A percentile compares a stretch with the other conserved stretches of the same genome.
Evolutionary conservation across 2,329 filamentous ascomycete species (phyloP).

Genomic region (Penicillium sp.): DNA sequence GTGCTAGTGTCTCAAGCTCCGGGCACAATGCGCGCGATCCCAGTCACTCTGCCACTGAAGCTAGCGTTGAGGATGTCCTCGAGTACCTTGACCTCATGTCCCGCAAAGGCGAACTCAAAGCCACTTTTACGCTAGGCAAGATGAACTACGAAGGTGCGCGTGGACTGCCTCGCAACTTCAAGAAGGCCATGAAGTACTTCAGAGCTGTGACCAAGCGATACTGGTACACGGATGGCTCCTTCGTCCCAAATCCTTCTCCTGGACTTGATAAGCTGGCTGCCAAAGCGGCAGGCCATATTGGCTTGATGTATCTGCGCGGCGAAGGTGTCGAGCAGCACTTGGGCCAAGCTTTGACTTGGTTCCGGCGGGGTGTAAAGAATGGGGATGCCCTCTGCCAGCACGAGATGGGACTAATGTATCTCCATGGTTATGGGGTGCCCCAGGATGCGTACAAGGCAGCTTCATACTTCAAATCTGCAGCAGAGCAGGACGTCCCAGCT

Average conservation of each 20-base stretch:
- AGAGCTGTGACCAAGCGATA: constrained; percentile 75
- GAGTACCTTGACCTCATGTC: constrained; percentile 92
- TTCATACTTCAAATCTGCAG: constrained; percentile 74
- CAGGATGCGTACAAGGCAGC: constrained; percentile 72
- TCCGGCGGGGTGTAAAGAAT: constrained; percentile 72
- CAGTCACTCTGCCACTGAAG: constrained; percentile 76
- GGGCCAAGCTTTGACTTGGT: constrained; percentile 76
- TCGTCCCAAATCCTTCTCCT: constrained; percentile 68
- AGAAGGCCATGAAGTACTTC: constrained; percentile 78
- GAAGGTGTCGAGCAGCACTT: constrained; percentile 82
- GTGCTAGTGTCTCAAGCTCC: constrained; percentile 85
- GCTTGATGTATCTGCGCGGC: constrained; percentile 84
- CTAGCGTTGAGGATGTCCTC: constrained; percentile 87
- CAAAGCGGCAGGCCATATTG: constrained; percentile 84
- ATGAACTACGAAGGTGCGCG: constrained; percentile 87
- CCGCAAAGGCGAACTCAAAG: constrained; percentile 83
- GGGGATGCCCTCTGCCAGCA: constrained; percentile 84
- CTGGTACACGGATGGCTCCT: constrained; percentile 78
- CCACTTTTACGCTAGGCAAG: constrained; percentile 81
- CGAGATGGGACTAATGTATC: constrained; percentile 78
- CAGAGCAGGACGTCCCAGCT: constrained; percentile 77
- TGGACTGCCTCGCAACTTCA: constrained; percentile 71
- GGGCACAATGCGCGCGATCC: constrained; percentile 77
- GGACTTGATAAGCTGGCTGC: constrained; percentile 76
- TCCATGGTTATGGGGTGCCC: constrained; percentile 73